phyloP scores from a whole-genome alignment of 768 basidiomycete genomes.

The Boletus reticulatus region DNA sequence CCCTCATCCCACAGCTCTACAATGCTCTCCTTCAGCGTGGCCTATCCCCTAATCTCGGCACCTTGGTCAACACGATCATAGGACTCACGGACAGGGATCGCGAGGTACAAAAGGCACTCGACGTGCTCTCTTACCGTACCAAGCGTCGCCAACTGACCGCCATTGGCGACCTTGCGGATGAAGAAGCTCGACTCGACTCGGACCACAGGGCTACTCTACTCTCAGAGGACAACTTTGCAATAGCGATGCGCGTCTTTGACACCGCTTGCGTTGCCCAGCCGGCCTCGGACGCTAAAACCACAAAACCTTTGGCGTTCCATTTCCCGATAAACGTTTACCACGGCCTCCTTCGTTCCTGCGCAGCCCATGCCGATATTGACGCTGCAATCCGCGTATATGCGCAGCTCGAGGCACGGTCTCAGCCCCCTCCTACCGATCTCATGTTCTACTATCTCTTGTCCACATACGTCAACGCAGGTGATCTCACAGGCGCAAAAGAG shows the following conservation, averaged over 20 bases:
- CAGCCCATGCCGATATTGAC: slow-evolving; percentile 52
- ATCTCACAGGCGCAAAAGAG: slow-evolving; percentile 50
- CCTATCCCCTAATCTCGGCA: slow-evolving; percentile 58
- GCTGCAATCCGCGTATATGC: slow-evolving; percentile 64
- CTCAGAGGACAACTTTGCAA: slow-evolving; percentile 66
- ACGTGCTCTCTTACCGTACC: slow-evolving; percentile 40
- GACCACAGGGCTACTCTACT: slow-evolving; percentile 44
- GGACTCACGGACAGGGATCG: slow-evolving; percentile 65
- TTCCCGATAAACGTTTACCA: slow-evolving; percentile 44
- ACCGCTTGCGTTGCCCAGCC: slow-evolving; percentile 39
- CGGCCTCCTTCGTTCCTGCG: slow-evolving; percentile 60
- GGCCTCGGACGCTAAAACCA: slow-evolving; percentile 8
- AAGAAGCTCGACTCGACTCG: slow-evolving; percentile 23
- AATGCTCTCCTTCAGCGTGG: slow-evolving; percentile 63
- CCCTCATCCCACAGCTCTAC: slow-evolving; percentile 63
- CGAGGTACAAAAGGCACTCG: slow-evolving; percentile 53
- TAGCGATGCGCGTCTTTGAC: slow-evolving; percentile 73
- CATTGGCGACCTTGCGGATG: not conserved
- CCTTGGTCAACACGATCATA: slow-evolving; percentile 60
- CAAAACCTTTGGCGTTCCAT: slow-evolving; percentile 8
- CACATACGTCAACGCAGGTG: slow-evolving; percentile 51
- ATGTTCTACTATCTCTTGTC: slow-evolving; percentile 57
- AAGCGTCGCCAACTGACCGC: slow-evolving; percentile 30
- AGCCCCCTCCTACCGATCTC: slow-evolving; percentile 29
- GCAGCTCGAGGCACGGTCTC: slow-evolving; percentile 48